These are phyloP conservation scores for Rubroboletus pulcherrimus DNA, from an alignment of 768 basidiomycete species.

Conservation along the genomic window DNA sequence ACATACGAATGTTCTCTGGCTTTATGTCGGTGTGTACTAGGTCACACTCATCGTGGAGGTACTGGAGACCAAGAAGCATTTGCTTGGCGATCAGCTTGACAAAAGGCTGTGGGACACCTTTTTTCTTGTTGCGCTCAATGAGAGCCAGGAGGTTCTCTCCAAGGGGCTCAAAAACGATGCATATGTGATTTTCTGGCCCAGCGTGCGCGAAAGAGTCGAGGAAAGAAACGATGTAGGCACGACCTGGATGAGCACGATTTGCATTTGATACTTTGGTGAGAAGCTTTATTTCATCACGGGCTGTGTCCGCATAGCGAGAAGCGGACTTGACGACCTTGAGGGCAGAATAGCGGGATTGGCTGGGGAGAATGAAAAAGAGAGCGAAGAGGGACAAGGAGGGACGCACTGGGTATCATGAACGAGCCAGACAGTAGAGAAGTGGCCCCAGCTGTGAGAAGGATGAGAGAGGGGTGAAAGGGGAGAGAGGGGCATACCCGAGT, in stretches of 20 bases:
- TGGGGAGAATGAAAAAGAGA: conserved; percentile 31
- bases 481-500: conserved; percentile 57
- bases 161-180: conserved; percentile 87
- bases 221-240: conserved; percentile 79
- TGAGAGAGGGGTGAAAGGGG: not conserved
- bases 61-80: conserved; percentile 83
- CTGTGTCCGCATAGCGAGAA: conserved; percentile 92
- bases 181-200: conserved; percentile 77
- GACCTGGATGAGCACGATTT: conserved; percentile 75
- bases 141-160: conserved; percentile 75
- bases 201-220: conserved; percentile 85
- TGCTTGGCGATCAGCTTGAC: conserved; percentile 87
- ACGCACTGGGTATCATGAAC: conserved; percentile 74
- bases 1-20: conserved; percentile 92
- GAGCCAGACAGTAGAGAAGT: conserved; percentile 94
- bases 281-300: conserved; percentile 93
- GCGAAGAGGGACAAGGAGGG: conserved; percentile 2
- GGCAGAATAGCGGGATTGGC: conserved; percentile 75
- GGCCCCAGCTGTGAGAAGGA: conserved; percentile 68
- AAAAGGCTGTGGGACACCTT: conserved; percentile 75
- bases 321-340: conserved; percentile 96
- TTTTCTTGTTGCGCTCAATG: conserved; percentile 75
- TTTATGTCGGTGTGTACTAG: conserved; percentile 93
- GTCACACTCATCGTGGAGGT: conserved; percentile 89
- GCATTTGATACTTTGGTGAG: conserved; percentile 69